Evolutionary conservation across 768 basidiomycete species (phyloP), one percentile per base, ranked within the genome.

Genomic region (Imleria badia): DNA sequence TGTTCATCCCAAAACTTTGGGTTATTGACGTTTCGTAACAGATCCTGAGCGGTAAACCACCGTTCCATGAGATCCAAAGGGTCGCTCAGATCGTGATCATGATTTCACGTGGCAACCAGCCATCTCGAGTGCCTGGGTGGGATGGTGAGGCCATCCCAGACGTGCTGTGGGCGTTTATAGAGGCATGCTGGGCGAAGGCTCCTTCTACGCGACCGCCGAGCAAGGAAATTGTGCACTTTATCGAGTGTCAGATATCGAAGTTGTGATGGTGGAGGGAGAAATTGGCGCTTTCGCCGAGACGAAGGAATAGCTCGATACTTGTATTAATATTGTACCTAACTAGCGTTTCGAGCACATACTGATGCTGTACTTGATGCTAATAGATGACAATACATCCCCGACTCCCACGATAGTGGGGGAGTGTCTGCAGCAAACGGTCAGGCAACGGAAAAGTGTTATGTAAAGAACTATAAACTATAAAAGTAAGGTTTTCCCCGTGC

Each of bases 21-120:
- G 3, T 44, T 1, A 19, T 15, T 59, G 43, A 65, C 23, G 11
- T 30, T 23, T 35, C 13, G 0, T 30, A 7, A n/a, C 33, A 68
- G 67, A 60, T 42, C 1, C 26, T 68, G 49, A 68, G 48, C n/a
- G 67, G 67, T 0, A 66, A 60, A 51, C n/a, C n/a, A n/a, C 67
- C 67, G 17, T 68, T 71, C 40, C 55, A 70, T 20, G 38, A 34
- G 8, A 33, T 62, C 17, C 58, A 44, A 10, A 61, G 65, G 23
- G 57, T 44, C 2, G 61, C 60, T 13, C 55, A 68, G 58, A 66
- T 68, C 8, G 60, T 66, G 41, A 52, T 68, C 10, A 58, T 59
- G 64, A 42, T 68, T 20, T 48, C 60, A 5, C 33, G 47, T 13
- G 59, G 60, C 2, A 0, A 10, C 2, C 33, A 13, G 12, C 69